Base-by-base conservation (phyloP, 2,329 filamentous ascomycete species). In the Colletotrichum sp. region DNA sequence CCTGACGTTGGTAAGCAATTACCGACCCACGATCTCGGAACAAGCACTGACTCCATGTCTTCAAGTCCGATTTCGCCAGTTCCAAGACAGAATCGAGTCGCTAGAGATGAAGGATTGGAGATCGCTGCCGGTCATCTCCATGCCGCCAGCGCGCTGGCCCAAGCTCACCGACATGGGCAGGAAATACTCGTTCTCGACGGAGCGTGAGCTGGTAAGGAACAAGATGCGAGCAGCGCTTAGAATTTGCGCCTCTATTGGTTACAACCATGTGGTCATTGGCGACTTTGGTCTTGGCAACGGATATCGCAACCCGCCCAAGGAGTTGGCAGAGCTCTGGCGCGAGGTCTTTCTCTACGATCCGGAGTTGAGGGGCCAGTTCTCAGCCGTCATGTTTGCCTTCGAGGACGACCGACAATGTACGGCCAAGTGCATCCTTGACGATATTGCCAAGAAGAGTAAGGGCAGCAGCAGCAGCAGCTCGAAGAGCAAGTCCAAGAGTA, bases 211-310 rank as follows among this genome's bases (percentile, higher is more conserved):
- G 82, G 94, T 95, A 85, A 90, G 89, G 80, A 92, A 94, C 80
- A 95, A 95, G 84, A 93, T 96, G 83, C 91, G 92, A 26, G 91
- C 92, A 2, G 92, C 93, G 4, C 89, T 96, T 21, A 90, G 92
- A 63, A 95, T 95, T 77, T 94, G 93, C 78, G 90, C 90, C 21
- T 90, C 89, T 80, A 89, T 91, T 79, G 86, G 87, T 74, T 91
- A 92, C 80, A 85, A 87, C 55, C 88, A 89, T 75, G 86, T 94
- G 26, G 90, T 92, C 67, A 89, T 93, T 74, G 91, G 91, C 26
- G 92, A 92, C 78, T 94, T 93, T 80, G 92, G 92, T 3, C 86
- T 93, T 8, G 92, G 92, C 62, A 92, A 92, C 77, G 87, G 88
- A 49, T 91, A 91, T 81, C 89, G 90, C 79, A 94, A 94, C 81